Conservation (phyloP, 2,329 filamentous ascomycete genomes). For the Endoconidiophora polonica region DNA sequence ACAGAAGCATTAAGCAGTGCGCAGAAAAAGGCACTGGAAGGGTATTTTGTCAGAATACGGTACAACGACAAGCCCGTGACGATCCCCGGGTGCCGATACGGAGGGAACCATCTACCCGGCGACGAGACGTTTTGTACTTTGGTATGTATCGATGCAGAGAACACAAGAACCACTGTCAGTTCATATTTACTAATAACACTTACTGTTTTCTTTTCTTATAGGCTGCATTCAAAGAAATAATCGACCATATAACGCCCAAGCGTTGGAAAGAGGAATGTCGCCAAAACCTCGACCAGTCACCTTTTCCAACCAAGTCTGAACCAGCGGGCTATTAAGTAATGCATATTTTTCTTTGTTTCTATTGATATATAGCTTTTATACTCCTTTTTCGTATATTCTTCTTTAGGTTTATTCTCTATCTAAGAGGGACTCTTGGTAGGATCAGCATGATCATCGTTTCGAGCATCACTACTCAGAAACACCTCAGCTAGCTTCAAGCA, state of each 20-base stretch:
- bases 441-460: too few relatives aligned
- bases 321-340: slow-evolving; percentile 30
- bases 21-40: slow-evolving; percentile 45
- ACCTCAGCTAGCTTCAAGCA: too few relatives aligned
- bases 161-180: neutral
- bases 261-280: slow-evolving; percentile 51
- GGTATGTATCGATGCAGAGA: slow-evolving; percentile 25
- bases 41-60: slow-evolving; percentile 74
- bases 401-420: neutral
- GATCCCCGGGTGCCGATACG: slow-evolving; percentile 61
- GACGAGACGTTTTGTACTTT: slow-evolving; percentile 85
- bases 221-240: slow-evolving; percentile 81
- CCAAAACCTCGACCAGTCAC: slow-evolving; percentile 26
- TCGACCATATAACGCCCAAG: slow-evolving; percentile 73
- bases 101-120: slow-evolving; percentile 69
- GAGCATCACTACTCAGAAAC: too few relatives aligned
- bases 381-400: neutral
- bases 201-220: slow-evolving; percentile 18
- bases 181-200: neutral
- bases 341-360: neutral
- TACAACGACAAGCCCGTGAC: slow-evolving; percentile 78
- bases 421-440: neutral
- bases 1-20: slow-evolving; percentile 35
- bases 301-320: slow-evolving; percentile 32
- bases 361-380: neutral